Evolutionary conservation across 495 filamentous ascomycete species (phyloP), one percentile per base, ranked within the genome.

Genomic region (Talaromyces thailandensis): DNA sequence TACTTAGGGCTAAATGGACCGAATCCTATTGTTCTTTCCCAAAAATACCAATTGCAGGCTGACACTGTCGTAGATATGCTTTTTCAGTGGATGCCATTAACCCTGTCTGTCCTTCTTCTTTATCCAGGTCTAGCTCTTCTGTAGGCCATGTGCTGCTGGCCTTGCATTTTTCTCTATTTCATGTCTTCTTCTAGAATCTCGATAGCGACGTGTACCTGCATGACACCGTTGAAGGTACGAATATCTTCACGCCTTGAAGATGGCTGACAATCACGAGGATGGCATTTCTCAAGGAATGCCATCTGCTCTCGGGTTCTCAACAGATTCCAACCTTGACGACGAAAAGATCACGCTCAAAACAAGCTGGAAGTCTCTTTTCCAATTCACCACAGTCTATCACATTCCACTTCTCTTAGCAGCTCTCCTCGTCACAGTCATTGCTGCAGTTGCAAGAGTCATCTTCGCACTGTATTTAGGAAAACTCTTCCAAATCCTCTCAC

Each of bases 391-490:
- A 1, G 76, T 71, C 64, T 71, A 68, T n/a, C 87, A 97, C 68
- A 58, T 80, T n/a, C 73, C 75, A 7, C 65, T 81, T 6, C 73
- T 92, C 2, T 64, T 75, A 35, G 65, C 69, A 0, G 85, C 85
- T 11, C 55, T 87, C 31, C 7, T 82, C 18, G 73, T 84, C 40
- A 81, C 90, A 1, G 55, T 89, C 4, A 62, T 85, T 23, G 81
- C 88, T 11, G 89, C 88, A 5, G 73, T 85, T 21, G 70, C 84
- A 24, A 79, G 82, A 40, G 87, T 92, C 2, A 76, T 76, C 1
- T 78, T 88, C 50, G 84, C 93, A 3, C 76, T 93, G 4, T 70
- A 96, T 2, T 79, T 93, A 11, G 93, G 94, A 16, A 78, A 82
- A 50, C 79, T 93, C 45, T 96, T 98, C 65, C 80, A 88, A 16